phyloP scores from a whole-genome alignment of 805 yeast genomes.

The Millerozyma miso region DNA sequence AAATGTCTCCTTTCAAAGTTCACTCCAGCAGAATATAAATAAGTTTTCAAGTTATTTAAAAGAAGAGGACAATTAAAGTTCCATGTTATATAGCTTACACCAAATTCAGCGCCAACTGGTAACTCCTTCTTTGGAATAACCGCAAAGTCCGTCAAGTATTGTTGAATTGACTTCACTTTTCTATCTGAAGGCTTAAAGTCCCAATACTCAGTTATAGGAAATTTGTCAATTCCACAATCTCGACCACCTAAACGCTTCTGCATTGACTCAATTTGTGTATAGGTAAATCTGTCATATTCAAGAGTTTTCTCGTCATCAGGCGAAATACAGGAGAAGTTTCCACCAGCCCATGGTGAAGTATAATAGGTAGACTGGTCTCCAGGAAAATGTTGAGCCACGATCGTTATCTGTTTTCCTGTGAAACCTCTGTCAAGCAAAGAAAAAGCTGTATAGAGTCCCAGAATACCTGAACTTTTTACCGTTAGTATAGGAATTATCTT shows the following conservation, averaged over 20 bases:
- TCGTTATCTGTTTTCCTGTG: too few relatives aligned
- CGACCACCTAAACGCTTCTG: constrained; percentile 48
- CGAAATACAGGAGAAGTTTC: constrained; percentile 44
- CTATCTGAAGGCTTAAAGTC: constrained; percentile 42
- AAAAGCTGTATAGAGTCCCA: too few relatives aligned
- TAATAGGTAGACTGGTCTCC: constrained; percentile 74
- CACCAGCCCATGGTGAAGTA: constrained; percentile 77
- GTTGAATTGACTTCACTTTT: constrained; percentile 44
- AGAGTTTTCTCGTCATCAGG: constrained; percentile 46
- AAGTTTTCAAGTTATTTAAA: too few relatives aligned
- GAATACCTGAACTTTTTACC: too few relatives aligned
- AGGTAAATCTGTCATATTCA: constrained; percentile 54
- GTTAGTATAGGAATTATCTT: too few relatives aligned
- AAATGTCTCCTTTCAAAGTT: too few relatives aligned
- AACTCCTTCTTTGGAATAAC: constrained; percentile 34
- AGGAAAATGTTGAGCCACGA: constrained; percentile 65
- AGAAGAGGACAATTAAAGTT: too few relatives aligned
- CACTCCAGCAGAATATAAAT: too few relatives aligned
- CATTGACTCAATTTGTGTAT: constrained; percentile 41
- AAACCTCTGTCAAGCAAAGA: too few relatives aligned
- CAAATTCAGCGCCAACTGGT: constrained; percentile 52
- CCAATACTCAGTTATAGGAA: constrained; percentile 59
- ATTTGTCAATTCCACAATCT: constrained; percentile 49
- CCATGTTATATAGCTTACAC: constrained; percentile 57
- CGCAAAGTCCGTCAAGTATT: constrained; percentile 47